Base-by-base conservation (phyloP, 2,329 filamentous ascomycete species). In the Elsinoe necatrix region DNA sequence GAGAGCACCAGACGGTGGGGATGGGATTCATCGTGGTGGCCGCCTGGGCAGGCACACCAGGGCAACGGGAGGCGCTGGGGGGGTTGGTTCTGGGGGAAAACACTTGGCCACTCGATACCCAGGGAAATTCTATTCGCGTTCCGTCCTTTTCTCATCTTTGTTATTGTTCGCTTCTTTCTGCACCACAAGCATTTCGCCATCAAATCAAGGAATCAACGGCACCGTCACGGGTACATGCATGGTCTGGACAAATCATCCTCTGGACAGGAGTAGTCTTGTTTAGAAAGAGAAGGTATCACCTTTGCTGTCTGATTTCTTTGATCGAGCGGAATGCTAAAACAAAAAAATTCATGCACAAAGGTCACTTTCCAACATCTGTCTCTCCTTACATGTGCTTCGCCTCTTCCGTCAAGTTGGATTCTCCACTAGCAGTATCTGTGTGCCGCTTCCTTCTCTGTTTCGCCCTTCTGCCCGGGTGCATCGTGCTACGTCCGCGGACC, bases 61-160 rank as follows among this genome's bases (percentile, higher is more conserved):
- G 39, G 20, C 8, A 23, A 14, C 18, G 41, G 41, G 27, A 29
- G 41, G 41, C 20, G 41, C 23, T 45, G 41, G 14, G 41, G 41
- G 20, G 9, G 21, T 18, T 20, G 39, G 21, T 12, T 45, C 41
- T 23, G 21, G 41, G 41, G 34, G 9, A 29, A 21, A 8, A 12
- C 39, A 45, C 41, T 45, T 45, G 41, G 23, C 41, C 41, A 45
- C 41, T 45, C 41, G 41, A 45, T 45, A 45, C 41, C 41, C 41
- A 25, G 41, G 41, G 41, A 45, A 45, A 45, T 45, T 20, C 23
- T 25, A 20, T 45, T 45, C 41, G 41, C 12, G n/a, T 45, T 18
- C 11, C 41, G 41, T 23, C 25, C 18, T 2, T 45, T 25, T n/a
- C n/a, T n/a, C n/a, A n/a, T n/a, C 6, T 25, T n/a, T 45, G 8